These are phyloP conservation scores for Ustilago loliicola DNA, from an alignment of 1,284 basidiomycete genomes.

Conservation along the genomic window DNA sequence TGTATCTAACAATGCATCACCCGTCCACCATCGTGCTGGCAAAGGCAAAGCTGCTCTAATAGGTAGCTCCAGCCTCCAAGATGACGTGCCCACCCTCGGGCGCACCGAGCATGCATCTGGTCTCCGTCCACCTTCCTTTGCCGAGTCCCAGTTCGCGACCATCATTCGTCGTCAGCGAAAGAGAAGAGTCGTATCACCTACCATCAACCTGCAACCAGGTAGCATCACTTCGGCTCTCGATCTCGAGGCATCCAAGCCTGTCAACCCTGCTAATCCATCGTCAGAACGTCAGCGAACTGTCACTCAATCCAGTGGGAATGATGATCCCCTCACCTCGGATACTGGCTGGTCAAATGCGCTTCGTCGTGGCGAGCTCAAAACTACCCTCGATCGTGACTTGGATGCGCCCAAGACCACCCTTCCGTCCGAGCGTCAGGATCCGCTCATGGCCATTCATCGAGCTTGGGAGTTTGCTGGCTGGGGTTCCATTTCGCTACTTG, in stretches of 20 bases:
- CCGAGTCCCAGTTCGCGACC: constrained; percentile 60
- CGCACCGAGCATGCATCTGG: background rate
- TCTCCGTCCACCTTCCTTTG: constrained; percentile 51
- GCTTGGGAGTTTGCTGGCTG: constrained; percentile 62
- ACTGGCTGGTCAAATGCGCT: constrained; percentile 30
- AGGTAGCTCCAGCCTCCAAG: background rate
- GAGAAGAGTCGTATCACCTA: constrained; percentile 50
- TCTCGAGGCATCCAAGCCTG: constrained; percentile 28
- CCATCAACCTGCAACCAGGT: constrained; percentile 24
- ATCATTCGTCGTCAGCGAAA: constrained; percentile 60
- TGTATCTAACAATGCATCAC: constrained; percentile 6
- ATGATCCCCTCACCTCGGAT: constrained; percentile 22
- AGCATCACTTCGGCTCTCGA: constrained; percentile 28
- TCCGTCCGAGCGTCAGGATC: constrained; percentile 39
- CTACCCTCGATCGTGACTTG: background rate
- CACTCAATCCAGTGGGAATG: background rate
- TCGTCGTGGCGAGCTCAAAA: constrained; percentile 39
- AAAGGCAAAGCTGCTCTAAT: constrained; percentile 18
- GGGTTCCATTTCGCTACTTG: constrained; percentile 60
- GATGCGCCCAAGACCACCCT: constrained; percentile 31
- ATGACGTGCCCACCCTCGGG: background rate
- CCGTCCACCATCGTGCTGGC: constrained; percentile 31
- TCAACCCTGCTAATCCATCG: background rate
- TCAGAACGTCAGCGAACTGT: background rate
- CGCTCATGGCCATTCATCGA: constrained; percentile 48